phyloP scores from a whole-genome alignment of 1,284 basidiomycete genomes.

The Mixia osmundae region DNA sequence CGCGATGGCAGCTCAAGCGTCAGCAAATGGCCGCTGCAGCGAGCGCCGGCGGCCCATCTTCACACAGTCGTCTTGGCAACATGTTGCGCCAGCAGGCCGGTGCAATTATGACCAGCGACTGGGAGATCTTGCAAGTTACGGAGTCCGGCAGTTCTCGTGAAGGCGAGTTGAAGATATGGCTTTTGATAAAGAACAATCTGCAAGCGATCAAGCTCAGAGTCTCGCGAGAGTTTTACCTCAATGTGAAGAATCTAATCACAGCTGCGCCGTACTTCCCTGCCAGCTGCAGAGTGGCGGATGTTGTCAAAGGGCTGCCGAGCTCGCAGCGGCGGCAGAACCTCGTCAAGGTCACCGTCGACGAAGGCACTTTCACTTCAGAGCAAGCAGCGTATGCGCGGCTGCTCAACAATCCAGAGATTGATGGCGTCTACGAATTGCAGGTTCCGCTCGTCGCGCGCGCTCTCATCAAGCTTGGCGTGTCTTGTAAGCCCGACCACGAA shows the following conservation, averaged over 20 bases:
- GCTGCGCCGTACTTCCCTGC: constrained; percentile 5
- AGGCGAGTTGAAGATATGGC: constrained; percentile 76
- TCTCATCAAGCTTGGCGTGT: constrained; percentile 59
- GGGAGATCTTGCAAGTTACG: constrained; percentile 86
- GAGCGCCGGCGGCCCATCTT: constrained; percentile 1
- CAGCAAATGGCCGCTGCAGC: constrained; percentile 27
- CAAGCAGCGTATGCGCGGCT: constrained; percentile 79
- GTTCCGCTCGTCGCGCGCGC: constrained; percentile 67
- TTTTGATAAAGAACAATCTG: constrained; percentile 58
- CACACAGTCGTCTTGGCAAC: constrained; percentile 23
- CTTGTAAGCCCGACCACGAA: constrained; percentile 41
- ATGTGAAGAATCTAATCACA: constrained; percentile 36
- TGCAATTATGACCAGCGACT: constrained; percentile 41
- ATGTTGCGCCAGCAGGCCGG: constrained; percentile 54
- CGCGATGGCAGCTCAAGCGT: constrained; percentile 47
- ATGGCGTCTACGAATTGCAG: constrained; percentile 85
- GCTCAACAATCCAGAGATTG: constrained; percentile 81
- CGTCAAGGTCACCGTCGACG: constrained; percentile 60
- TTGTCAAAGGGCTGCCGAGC: constrained; percentile 56
- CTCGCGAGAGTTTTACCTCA: constrained; percentile 77
- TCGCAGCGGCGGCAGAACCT: constrained; percentile 53
- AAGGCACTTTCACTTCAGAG: constrained; percentile 58
- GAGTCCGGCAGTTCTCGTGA: constrained; percentile 33
- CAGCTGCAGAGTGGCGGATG: constrained; percentile 32
- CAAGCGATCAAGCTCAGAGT: constrained; percentile 59